These are phyloP conservation scores for Peltaster fructicola DNA, from an alignment of 2,329 filamentous ascomycete species.

Conservation along the genomic window DNA sequence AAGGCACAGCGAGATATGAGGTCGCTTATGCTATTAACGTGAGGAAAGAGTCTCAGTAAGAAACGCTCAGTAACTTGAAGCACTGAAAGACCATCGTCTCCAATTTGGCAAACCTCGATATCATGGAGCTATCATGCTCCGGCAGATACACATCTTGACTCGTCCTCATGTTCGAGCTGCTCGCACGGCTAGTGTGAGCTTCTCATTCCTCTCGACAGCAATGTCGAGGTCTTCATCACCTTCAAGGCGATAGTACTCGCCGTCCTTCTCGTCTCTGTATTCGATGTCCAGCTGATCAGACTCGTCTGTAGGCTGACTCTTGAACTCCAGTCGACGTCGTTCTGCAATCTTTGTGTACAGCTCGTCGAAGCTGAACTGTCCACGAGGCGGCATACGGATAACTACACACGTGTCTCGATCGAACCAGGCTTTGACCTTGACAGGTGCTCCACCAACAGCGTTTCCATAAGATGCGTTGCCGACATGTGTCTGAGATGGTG, in stretches of 20 bases:
- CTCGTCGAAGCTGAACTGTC: constrained; percentile 49
- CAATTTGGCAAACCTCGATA: too few relatives aligned
- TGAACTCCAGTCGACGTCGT: constrained; percentile 51
- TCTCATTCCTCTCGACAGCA: constrained; percentile 70
- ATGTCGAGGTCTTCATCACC: constrained; percentile 67
- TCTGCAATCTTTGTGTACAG: constrained; percentile 74
- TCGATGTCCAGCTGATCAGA: constrained; percentile 59
- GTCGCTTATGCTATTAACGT: too few relatives aligned
- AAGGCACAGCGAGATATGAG: too few relatives aligned
- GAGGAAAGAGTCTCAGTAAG: too few relatives aligned
- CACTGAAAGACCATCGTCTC: too few relatives aligned
- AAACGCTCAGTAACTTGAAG: too few relatives aligned
- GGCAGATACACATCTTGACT: too few relatives aligned
- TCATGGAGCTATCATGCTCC: too few relatives aligned
- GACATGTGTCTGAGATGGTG: too few relatives aligned
- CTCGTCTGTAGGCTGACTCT: constrained; percentile 22
- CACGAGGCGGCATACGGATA: constrained; percentile 65
- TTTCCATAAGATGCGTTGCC: too few relatives aligned
- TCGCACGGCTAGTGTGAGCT: constrained; percentile 49
- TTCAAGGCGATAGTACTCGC: constrained; percentile 55
- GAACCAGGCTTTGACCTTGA: constrained; percentile 94
- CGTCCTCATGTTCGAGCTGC: constrained; percentile 9
- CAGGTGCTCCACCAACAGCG: constrained; percentile 14
- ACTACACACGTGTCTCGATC: constrained; percentile 73
- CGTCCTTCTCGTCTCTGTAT: constrained; percentile 71